Conservation (phyloP, 2,329 filamentous ascomycete genomes). For the Botryotinia calthae region DNA sequence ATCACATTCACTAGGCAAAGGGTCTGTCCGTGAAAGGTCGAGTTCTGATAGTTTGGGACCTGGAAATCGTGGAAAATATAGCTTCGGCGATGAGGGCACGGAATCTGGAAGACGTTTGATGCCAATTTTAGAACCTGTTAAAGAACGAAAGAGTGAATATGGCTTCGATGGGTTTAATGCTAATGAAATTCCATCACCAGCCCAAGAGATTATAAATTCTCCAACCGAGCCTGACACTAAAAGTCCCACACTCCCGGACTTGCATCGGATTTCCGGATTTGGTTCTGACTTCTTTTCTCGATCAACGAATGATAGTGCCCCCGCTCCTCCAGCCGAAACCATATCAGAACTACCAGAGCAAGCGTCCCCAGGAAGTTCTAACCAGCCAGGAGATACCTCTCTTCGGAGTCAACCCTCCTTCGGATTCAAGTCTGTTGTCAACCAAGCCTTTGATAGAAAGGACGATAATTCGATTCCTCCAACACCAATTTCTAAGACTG, state of each 20-base stretch:
- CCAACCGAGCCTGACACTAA: constrained; percentile 41
- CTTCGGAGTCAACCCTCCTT: constrained; percentile 53
- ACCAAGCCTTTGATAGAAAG: constrained; percentile 61
- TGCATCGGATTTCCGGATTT: constrained; percentile 59
- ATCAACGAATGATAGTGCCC: constrained; percentile 23
- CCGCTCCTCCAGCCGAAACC: constrained; percentile 5
- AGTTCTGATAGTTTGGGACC: constrained; percentile 32
- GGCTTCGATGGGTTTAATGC: constrained; percentile 47
- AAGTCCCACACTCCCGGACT: constrained; percentile 57
- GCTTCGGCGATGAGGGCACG: constrained; percentile 32
- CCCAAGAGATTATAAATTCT: constrained; percentile 17
- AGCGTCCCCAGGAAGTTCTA: neutral
- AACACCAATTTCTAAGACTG: constrained; percentile 48
- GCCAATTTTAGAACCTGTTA: constrained; percentile 51
- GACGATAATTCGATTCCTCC: constrained; percentile 52
- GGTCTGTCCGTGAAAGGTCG: constrained; percentile 28
- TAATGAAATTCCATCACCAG: constrained; percentile 23
- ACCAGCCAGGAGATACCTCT: constrained; percentile 25
- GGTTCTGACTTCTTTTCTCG: constrained; percentile 55
- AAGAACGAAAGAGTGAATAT: constrained; percentile 59
- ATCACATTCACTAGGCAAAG: constrained; percentile 30
- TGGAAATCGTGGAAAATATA: constrained; percentile 24
- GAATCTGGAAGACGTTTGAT: constrained; percentile 42
- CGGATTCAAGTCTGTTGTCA: constrained; percentile 58
- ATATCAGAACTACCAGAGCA: constrained; percentile 1